These are phyloP conservation scores for Torulaspora gathmanii DNA, from an alignment of 805 yeast species.

Conservation along the genomic window DNA sequence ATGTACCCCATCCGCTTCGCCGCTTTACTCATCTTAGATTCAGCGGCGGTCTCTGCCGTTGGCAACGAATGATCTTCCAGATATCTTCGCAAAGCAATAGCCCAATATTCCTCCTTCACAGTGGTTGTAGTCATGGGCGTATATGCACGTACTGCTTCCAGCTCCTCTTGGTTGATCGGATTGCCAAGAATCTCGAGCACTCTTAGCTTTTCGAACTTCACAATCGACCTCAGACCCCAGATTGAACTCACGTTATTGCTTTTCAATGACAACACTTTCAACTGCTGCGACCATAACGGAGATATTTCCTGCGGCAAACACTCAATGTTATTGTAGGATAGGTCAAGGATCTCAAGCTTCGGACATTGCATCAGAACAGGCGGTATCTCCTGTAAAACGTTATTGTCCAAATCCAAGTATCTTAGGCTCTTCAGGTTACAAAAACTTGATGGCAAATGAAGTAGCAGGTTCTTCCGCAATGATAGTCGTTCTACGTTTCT, in stretches of 20 bases:
- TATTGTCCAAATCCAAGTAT: conserved; percentile 63
- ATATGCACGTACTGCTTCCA: conserved; percentile 38
- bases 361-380: conserved; percentile 36
- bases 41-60: conserved; percentile 14
- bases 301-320: conserved; percentile 44
- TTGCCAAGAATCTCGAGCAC: conserved; percentile 60
- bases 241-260: conserved; percentile 47
- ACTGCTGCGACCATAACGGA: conserved; percentile 38
- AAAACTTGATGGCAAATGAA: conserved; percentile 46
- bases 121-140: conserved; percentile 38
- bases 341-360: conserved; percentile 59
- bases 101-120: conserved; percentile 39
- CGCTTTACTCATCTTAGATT: conserved; percentile 45
- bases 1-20: conserved; percentile 75
- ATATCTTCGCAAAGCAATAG: conserved; percentile 30
- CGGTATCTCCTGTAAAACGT: conserved; percentile 53
- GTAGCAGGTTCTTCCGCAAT: conserved; percentile 48
- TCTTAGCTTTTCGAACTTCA: conserved; percentile 48
- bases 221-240: conserved; percentile 49
- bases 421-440: conserved; percentile 42
- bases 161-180: conserved; percentile 49
- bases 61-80: conserved; percentile 19
- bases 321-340: conserved; percentile 53
- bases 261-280: conserved; percentile 58
- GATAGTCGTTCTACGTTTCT: conserved; percentile 46